Evolutionary conservation across 495 filamentous ascomycete species (phyloP), one percentile per base, ranked within the genome.

Genomic region (Xylona heveae): DNA sequence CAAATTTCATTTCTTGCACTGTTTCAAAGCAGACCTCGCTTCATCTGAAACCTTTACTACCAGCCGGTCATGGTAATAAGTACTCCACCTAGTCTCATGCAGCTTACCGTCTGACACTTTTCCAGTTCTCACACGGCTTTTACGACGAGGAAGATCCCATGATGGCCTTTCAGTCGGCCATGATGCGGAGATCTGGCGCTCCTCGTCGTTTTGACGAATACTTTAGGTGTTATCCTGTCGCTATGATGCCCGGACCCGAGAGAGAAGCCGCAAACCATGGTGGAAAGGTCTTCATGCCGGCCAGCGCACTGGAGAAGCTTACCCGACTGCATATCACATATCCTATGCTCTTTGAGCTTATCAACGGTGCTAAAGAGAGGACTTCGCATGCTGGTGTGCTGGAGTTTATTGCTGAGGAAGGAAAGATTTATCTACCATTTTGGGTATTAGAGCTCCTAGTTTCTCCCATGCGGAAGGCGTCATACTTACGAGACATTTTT

Each of bases 341-440:
- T 57, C 88, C 88, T 0, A 90, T 97, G 66, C 65, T 95, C 36
- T 85, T 97, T 49, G 83, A 95, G 65, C 62, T 97, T 19, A 71
- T 74, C 35, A 95, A 95, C 50, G 83, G 84, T 3, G 65, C 71
- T 13, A 74, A 71, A 46, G 71, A 71, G 10, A 72, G 59, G 40
- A 68, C 71, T 48, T 80, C 82, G 15, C 90, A 97, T 54, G 83
- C 78, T 5, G 88, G 88, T 55, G 90, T 95, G 29, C 53, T 97
- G 38, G 88, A 97, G 48, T 97, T 97, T 47, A 83, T 93, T 35
- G 88, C 88, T 6, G 88, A 95, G 49, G 88, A 97, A 51, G 88
- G 88, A 19, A 78, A 88, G 47, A 81, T 90, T 5, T 97, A 97
- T 56, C 56, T 97, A 34, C 88, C 88, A 28, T 77, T 78, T 45